A percentile compares a stretch with the other conserved stretches of the same genome.
Evolutionary conservation across 1,284 basidiomycete species (phyloP).

Genomic region (Vanrija humicola): DNA sequence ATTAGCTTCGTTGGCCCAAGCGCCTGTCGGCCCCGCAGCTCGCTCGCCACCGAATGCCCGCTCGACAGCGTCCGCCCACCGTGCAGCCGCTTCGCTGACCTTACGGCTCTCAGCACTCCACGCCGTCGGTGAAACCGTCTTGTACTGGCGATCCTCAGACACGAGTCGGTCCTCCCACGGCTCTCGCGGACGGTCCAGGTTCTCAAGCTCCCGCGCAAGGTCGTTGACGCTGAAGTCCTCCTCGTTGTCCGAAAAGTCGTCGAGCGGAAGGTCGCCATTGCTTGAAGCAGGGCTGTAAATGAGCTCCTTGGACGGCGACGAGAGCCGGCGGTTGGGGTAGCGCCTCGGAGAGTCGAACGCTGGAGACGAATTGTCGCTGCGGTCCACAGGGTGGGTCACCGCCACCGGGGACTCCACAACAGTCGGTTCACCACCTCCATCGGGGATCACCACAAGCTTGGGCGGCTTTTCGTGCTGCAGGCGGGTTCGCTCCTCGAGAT

Average conservation of each 20-base stretch:
- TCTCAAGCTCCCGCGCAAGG: slow-evolving; percentile 22
- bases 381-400: not conserved
- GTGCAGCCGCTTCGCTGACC: slow-evolving; percentile 22
- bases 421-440: not conserved
- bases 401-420: slow-evolving; percentile 1
- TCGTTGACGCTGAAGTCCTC: slow-evolving; percentile 40
- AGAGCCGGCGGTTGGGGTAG: slow-evolving; percentile 2
- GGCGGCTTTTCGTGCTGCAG: slow-evolving; percentile 10
- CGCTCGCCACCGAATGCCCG: slow-evolving; percentile 20
- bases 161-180: slow-evolving; percentile 47
- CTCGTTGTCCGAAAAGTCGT: slow-evolving; percentile 34
- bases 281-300: slow-evolving; percentile 1
- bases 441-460: slow-evolving; percentile 9
- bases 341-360: not conserved
- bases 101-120: slow-evolving; percentile 17
- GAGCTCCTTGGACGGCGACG: not conserved
- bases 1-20: slow-evolving; percentile 30
- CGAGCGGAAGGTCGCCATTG: slow-evolving; percentile 4
- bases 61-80: slow-evolving; percentile 40
- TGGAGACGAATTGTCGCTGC: not conserved
- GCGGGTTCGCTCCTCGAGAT: slow-evolving; percentile 38
- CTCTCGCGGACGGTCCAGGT: slow-evolving; percentile 14
- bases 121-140: slow-evolving; percentile 10
- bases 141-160: slow-evolving; percentile 30
- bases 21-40: slow-evolving; percentile 10